phyloP scores from a whole-genome alignment of 768 basidiomycete genomes.

The Auricularia sp. region DNA sequence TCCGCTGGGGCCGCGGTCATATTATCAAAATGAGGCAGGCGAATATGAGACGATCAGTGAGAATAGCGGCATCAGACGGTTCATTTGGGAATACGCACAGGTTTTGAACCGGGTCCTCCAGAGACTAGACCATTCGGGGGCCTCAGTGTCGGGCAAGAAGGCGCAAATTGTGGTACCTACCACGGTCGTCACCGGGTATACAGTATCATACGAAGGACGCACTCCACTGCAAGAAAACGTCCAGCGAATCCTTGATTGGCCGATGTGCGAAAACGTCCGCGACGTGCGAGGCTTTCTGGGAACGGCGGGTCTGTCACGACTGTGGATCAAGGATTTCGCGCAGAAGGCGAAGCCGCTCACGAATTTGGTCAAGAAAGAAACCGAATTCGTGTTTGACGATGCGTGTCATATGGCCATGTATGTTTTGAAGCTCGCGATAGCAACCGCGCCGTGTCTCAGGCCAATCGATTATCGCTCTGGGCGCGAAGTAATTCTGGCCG shows the following conservation, averaged over 20 bases:
- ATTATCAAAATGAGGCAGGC: slow-evolving; percentile 21
- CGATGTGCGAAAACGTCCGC: slow-evolving; percentile 7
- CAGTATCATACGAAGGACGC: slow-evolving; percentile 25
- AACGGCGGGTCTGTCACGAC: slow-evolving; percentile 13
- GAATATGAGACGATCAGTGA: slow-evolving; percentile 25
- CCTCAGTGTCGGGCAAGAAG: slow-evolving; percentile 31
- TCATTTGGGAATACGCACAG: slow-evolving; percentile 31
- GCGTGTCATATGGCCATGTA: slow-evolving; percentile 20
- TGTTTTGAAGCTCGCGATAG: slow-evolving; percentile 19
- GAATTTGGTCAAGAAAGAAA: slow-evolving; percentile 14
- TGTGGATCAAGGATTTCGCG: slow-evolving; percentile 17
- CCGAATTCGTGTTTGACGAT: slow-evolving; percentile 23
- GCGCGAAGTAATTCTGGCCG: slow-evolving; percentile 13
- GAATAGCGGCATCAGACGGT: slow-evolving; percentile 28
- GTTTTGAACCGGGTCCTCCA: slow-evolving; percentile 30
- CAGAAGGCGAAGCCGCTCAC: slow-evolving; percentile 13
- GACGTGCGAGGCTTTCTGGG: slow-evolving; percentile 21
- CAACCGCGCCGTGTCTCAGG: slow-evolving; percentile 18
- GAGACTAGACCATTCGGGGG: slow-evolving; percentile 26
- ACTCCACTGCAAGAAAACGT: slow-evolving; percentile 19
- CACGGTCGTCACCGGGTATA: slow-evolving; percentile 28
- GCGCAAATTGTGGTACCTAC: slow-evolving; percentile 19
- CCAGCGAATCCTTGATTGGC: slow-evolving; percentile 19
- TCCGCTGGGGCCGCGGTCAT: slow-evolving; percentile 23
- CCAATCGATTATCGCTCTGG: slow-evolving; percentile 24